phyloP scores from a whole-genome alignment of 306 rosid species.

The Pterocarpus macrocarpus region DNA sequence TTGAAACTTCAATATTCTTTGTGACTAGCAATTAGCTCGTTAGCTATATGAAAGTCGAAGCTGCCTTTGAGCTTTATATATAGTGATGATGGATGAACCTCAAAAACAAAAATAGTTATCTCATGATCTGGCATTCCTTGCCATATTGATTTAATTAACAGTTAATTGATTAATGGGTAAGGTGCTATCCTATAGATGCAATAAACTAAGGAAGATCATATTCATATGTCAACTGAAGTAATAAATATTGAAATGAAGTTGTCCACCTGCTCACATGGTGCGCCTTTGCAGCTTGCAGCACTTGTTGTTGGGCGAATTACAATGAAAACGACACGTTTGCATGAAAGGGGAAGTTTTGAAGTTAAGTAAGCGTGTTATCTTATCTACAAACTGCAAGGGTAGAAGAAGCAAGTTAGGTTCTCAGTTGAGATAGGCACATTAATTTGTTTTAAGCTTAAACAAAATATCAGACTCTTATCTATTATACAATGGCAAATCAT shows the following conservation, averaged over 20 bases:
- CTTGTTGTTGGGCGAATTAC: slow-evolving; percentile 22
- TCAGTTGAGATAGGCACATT: too few relatives aligned
- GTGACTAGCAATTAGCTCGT: background rate
- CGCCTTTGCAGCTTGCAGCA: background rate
- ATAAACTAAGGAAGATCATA: background rate
- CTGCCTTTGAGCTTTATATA: slow-evolving; percentile 5
- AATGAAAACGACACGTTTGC: slow-evolving; percentile 48
- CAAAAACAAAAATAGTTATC: background rate
- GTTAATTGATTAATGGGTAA: too few relatives aligned
- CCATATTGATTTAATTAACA: background rate
- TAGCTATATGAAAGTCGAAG: background rate
- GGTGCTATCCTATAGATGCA: background rate
- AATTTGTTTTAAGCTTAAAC: background rate
- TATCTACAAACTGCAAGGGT: background rate
- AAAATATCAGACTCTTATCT: background rate
- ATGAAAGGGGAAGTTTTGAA: background rate
- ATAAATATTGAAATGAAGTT: slow-evolving; percentile 7
- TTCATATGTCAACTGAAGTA: slow-evolving; percentile 2
- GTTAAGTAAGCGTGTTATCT: slow-evolving; percentile 22
- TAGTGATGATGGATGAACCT: background rate
- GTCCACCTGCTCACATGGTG: slow-evolving; percentile 29
- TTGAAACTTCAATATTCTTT: background rate
- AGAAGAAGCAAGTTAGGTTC: background rate
- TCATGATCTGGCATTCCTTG: slow-evolving; percentile 24
- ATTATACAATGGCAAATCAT: background rate